Base-by-base conservation (phyloP, 345 rosid genomes). In the Microthlaspi erraticum region DNA sequence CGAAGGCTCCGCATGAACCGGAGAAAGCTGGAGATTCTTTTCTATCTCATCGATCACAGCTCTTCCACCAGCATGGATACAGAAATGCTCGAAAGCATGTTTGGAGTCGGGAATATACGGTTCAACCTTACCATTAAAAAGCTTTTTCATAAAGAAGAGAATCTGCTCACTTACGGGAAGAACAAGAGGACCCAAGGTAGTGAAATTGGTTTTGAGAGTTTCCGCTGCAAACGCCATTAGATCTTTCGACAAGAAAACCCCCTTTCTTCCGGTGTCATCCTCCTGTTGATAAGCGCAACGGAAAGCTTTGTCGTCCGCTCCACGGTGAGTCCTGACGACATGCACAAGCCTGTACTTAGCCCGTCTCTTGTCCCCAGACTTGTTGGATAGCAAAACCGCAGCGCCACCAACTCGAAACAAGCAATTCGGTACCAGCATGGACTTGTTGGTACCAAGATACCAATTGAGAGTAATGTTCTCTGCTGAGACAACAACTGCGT, bases 341-440 rank as follows among this genome's bases (percentile, higher is more conserved):
- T n/a, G n/a, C n/a, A n/a, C n/a, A n/a, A n/a, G n/a, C n/a, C n/a
- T n/a, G n/a, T n/a, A n/a, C n/a, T n/a, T n/a, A n/a, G n/a, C n/a
- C n/a, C n/a, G n/a, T n/a, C n/a, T n/a, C n/a, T n/a, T n/a, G n/a
- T n/a, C n/a, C n/a, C n/a, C n/a, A n/a, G n/a, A n/a, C n/a, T n/a
- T n/a, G n/a, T n/a, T n/a, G n/a, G n/a, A n/a, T n/a, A n/a, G n/a
- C n/a, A n/a, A n/a, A n/a, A n/a, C n/a, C n/a, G n/a, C n/a, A n/a
- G n/a, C n/a, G n/a, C n/a, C n/a, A n/a, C n/a, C n/a, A n/a, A n/a
- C n/a, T n/a, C n/a, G n/a, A n/a, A n/a, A n/a, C n/a, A n/a, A 45
- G 61, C 86, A 80, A 52, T 82, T 82, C 0, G 83, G 83, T 43
- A 82, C 76, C 77, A 82, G 42, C 86, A 82, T 82, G 5, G 86